Conservation (phyloP, 768 basidiomycete genomes). For the Termitomyces bulborhizus region DNA sequence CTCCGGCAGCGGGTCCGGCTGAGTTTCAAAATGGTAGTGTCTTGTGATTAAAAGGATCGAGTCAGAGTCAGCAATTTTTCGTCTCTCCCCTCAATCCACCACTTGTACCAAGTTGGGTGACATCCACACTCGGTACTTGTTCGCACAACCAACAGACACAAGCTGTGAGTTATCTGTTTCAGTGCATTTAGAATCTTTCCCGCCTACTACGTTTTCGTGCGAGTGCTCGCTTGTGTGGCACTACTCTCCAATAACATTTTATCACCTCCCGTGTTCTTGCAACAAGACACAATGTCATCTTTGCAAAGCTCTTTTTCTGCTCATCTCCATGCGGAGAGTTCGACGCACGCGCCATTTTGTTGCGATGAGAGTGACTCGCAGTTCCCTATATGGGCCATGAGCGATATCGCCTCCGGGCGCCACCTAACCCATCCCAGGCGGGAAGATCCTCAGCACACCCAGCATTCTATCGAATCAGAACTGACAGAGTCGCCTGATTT, state of each 20-base stretch:
- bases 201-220: constrained; percentile 6
- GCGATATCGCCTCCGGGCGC: neutral
- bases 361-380: neutral
- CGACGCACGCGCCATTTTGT: neutral
- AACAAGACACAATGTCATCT: constrained; percentile 6
- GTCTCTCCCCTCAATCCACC: constrained; percentile 5
- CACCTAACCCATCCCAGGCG: neutral
- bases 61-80: constrained; percentile 9
- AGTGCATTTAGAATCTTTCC: neutral
- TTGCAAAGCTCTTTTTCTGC: neutral
- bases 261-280: neutral
- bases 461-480: constrained; percentile 26
- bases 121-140: constrained; percentile 8
- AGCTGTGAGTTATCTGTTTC: constrained; percentile 10
- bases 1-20: constrained; percentile 11
- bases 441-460: neutral
- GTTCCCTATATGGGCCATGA: constrained; percentile 5
- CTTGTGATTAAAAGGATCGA: constrained; percentile 7
- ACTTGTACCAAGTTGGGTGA: constrained; percentile 8
- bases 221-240: constrained; percentile 6
- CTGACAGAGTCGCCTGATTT: constrained; percentile 47
- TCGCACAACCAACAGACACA: neutral
- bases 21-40: constrained; percentile 17
- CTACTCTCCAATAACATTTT: neutral
- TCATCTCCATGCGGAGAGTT: neutral